Evolutionary conservation across 176 grass and related monocot species (phyloP), one percentile per base, ranked within the genome.

Genomic region (Tillandsia fasciculata): DNA sequence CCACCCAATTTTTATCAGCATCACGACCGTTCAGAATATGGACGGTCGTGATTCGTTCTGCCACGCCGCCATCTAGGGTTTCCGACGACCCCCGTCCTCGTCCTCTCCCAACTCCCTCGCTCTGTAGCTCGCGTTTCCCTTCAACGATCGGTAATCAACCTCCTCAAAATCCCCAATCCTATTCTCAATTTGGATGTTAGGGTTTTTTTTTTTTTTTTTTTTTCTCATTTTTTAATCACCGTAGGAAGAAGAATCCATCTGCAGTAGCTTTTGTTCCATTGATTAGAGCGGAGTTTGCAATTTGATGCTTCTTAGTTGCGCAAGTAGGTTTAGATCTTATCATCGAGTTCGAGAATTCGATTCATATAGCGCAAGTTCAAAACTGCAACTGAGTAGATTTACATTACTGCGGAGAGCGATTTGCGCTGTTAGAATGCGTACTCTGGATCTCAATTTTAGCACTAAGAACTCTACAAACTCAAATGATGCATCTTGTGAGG

Each of bases 291-390:
- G 28, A 26, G 2, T 15, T 52, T 80, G 47, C 67, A n/a, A 3
- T 67, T 78, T 26, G 1, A 88, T 88, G 86, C 65, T 81, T 72
- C 70, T 68, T 15, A 61, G 54, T 27, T 61, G 80, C 20, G 71
- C 29, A n/a, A 80, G 66, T 69, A 74, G 26, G 64, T 47, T 70
- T 56, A 77, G 70, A 12, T 66, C 23, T 70, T 11, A 26, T 53
- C 22, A 9, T 57, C 52, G 23, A 67, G 26, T 29, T 12, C 1
- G 7, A 1, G 52, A 15, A 71, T 52, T 66, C 7, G 63, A 51
- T 72, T 63, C 5, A 8, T 57, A 12, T 18, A 12, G 15, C 50
- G 47, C 53, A 70, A 24, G 2, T 11, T 3, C 70, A 51, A 15
- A 2, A 8, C 57, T 8, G 15, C 33, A 27, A 68, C 4, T 23